Base-by-base conservation (phyloP, 1,139 yeast species). In the Blastobotrys capitulatus region DNA sequence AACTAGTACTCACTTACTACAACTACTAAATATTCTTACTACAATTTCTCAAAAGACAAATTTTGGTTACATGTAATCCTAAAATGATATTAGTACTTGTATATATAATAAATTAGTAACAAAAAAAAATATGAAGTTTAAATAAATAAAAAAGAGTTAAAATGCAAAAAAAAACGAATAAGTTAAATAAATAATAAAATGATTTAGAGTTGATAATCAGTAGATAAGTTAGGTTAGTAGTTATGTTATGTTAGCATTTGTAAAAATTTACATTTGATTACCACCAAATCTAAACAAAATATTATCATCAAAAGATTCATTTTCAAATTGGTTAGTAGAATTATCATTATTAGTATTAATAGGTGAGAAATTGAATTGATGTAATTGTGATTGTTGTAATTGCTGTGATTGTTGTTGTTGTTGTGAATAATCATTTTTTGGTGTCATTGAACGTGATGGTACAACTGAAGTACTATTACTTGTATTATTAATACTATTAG, bases 261-360 rank as follows among this genome's bases (percentile, higher is more conserved):
- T 22, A 19, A 34, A 6, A 34, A 16, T 13, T 42, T 42, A 47
- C 25, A 36, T 26, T 32, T 42, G 46, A 46, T 47, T 47, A n/a
- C 46, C 46, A n/a, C 49, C 49, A 22, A 47, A 47, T 18, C 42
- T 26, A 29, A 22, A 42, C 20, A 47, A 22, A 15, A 42, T 8
- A 19, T 20, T 20, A 13, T 32, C 31, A 25, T 34, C 45, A 22
- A 16, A n/a, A n/a, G n/a, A 12, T 12, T 13, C 44, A 3, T 29
- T 36, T 27, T 27, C 40, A 6, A 19, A 2, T 4, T 18, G 4
- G 19, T 26, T 18, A 10, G 42, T 19, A 13, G 26, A 8, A n/a
- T 6, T n/a, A n/a, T n/a, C 37, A 34, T n/a, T 34, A 6, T 8
- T 19, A n/a, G n/a, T 37, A 5, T 37, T n/a, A 37, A n/a, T n/a